Evolutionary conservation across 495 filamentous ascomycete species (phyloP).

Genomic region (Aspergillus funiculosus): DNA sequence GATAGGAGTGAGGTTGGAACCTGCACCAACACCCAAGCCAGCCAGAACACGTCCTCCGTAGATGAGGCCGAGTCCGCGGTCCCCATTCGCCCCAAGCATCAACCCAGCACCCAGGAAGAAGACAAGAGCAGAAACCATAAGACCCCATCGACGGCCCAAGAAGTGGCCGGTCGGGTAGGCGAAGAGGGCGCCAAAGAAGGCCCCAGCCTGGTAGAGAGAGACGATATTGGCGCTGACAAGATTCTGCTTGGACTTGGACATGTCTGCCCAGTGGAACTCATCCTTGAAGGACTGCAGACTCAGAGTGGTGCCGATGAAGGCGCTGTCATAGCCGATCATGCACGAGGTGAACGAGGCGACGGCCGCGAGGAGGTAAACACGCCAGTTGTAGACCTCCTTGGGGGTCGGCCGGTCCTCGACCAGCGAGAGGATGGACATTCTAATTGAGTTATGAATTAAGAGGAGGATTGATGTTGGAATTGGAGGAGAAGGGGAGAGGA

Average conservation of each 20-base stretch:
- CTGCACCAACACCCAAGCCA: constrained; percentile 72
- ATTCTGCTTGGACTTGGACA: constrained; percentile 36
- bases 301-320: constrained; percentile 70
- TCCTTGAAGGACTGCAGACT: constrained; percentile 56
- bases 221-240: constrained; percentile 64
- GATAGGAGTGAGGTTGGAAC: constrained; percentile 69
- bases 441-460: neutral
- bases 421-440: constrained; percentile 55
- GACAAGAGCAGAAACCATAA: constrained; percentile 44
- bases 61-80: constrained; percentile 56
- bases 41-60: constrained; percentile 66
- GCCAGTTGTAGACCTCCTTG: constrained; percentile 70
- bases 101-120: constrained; percentile 62
- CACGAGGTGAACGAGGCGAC: constrained; percentile 66
- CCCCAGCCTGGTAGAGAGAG: constrained; percentile 61
- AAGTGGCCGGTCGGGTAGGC: constrained; percentile 53
- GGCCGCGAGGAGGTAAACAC: constrained; percentile 60
- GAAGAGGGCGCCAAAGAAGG: constrained; percentile 58
- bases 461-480: neutral
- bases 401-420: constrained; percentile 67
- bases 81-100: constrained; percentile 54
- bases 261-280: constrained; percentile 52
- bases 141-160: constrained; percentile 49
- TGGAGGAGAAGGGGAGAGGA: neutral
- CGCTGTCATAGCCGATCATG: constrained; percentile 70